A percentile compares a stretch with the other conserved stretches of the same genome.
Evolutionary conservation across 2,329 filamentous ascomycete species (phyloP).

Genomic region (Colletotrichum melonis): DNA sequence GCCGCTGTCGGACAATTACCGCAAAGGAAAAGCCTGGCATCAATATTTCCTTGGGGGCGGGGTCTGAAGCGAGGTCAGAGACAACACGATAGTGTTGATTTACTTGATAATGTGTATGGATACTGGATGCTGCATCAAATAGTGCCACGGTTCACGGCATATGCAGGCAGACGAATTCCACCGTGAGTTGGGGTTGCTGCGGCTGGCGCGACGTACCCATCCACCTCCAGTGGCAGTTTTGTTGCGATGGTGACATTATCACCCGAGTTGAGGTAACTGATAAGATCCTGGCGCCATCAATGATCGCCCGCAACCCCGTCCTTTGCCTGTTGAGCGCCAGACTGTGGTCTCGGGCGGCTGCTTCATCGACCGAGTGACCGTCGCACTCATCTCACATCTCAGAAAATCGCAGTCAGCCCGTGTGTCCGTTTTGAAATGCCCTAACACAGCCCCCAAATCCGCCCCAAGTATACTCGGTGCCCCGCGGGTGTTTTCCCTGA

Average conservation of each 20-base stretch:
- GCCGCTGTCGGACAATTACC: not conserved
- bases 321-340: not conserved
- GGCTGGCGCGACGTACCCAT: constrained; percentile 26
- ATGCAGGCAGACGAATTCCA: constrained; percentile 18
- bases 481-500: constrained; percentile 4
- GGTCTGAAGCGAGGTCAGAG: not conserved
- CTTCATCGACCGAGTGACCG: constrained; percentile 28
- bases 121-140: not conserved
- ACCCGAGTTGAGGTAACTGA: not conserved
- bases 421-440: constrained; percentile 10
- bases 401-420: constrained; percentile 5
- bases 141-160: not conserved
- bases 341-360: constrained; percentile 11
- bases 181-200: constrained; percentile 10
- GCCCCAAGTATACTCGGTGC: not conserved
- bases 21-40: constrained; percentile 24
- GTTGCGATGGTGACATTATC: not conserved
- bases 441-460: not conserved
- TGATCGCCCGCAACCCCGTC: not conserved
- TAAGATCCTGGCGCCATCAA: not conserved
- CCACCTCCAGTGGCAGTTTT: not conserved
- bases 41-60: constrained; percentile 9
- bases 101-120: not conserved
- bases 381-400: constrained; percentile 26
- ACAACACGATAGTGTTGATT: not conserved